phyloP scores from a whole-genome alignment of 192 early-diverging fungal species.

The Lobulomyces angularis region DNA sequence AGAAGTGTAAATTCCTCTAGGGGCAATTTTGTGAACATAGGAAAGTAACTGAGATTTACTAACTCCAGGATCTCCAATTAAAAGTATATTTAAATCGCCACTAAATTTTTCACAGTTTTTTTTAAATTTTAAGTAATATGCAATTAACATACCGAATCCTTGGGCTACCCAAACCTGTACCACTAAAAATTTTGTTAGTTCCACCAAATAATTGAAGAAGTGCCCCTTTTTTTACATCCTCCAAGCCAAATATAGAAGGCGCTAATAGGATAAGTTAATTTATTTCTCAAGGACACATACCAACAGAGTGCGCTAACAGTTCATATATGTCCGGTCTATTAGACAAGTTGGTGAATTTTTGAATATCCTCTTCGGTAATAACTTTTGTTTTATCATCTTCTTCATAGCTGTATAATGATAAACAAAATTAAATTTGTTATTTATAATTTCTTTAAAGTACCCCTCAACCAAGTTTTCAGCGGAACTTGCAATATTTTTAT shows the following conservation, averaged over 20 bases:
- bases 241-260: constrained; percentile 88
- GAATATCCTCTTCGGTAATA: constrained; percentile 37
- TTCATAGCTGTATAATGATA: constrained; percentile 22
- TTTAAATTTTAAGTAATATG: constrained; percentile 11
- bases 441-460: neutral
- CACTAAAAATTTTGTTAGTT: constrained; percentile 66
- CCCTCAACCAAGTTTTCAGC: constrained; percentile 17
- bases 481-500: constrained; percentile 25
- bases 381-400: constrained; percentile 33
- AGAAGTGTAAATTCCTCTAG: constrained; percentile 91
- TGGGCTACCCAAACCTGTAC: constrained; percentile 45
- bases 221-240: constrained; percentile 96
- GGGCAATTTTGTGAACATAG: constrained; percentile 86
- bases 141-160: constrained; percentile 21
- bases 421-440: constrained; percentile 2
- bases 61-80: constrained; percentile 96
- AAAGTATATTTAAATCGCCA: constrained; percentile 86
- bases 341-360: constrained; percentile 50
- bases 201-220: constrained; percentile 94
- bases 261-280: constrained; percentile 28
- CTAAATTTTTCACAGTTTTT: constrained; percentile 20
- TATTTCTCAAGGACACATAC: constrained; percentile 10
- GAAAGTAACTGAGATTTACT: constrained; percentile 83
- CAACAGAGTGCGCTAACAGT: constrained; percentile 65
- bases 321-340: constrained; percentile 64